phyloP scores from a whole-genome alignment of 805 yeast species.

The Metschnikowia noctiluminum region DNA sequence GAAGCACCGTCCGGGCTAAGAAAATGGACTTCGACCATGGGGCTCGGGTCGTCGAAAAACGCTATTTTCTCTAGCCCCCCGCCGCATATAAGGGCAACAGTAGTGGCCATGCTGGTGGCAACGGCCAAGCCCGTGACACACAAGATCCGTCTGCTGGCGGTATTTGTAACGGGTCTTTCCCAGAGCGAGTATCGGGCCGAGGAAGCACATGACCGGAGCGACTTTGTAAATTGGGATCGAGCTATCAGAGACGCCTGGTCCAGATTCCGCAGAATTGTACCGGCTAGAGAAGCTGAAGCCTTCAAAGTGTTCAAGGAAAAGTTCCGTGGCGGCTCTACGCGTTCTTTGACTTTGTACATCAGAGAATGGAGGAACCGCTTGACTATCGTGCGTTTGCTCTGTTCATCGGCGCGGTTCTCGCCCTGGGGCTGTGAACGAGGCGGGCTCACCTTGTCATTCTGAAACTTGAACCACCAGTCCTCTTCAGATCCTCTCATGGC shows the following conservation, averaged over 20 bases:
- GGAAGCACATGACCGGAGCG: constrained; percentile 7
- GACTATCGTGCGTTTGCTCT: constrained; percentile 12
- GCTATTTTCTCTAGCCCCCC: constrained; percentile 63
- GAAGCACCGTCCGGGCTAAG: constrained; percentile 51
- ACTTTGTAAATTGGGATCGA: constrained; percentile 4
- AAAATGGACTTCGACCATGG: constrained; percentile 47
- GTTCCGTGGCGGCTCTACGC: constrained; percentile 5
- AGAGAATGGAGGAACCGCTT: constrained; percentile 12
- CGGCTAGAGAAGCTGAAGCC: not conserved
- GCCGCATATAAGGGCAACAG: constrained; percentile 58
- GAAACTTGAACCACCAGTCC: constrained; percentile 13
- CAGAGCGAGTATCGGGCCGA: constrained; percentile 5
- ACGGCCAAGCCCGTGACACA: constrained; percentile 39
- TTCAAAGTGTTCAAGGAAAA: constrained; percentile 1
- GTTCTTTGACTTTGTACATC: constrained; percentile 13
- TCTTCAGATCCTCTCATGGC: constrained; percentile 9
- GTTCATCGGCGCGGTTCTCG: constrained; percentile 4
- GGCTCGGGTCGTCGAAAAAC: constrained; percentile 18
- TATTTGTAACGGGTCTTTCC: constrained; percentile 2
- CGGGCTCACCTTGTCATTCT: constrained; percentile 2
- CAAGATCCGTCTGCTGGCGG: constrained; percentile 21
- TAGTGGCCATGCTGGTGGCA: constrained; percentile 44
- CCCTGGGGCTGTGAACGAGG: not conserved
- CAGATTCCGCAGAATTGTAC: not conserved
- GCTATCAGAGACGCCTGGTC: constrained; percentile 3